These are phyloP conservation scores for Coemansia sp. DNA, from an alignment of 192 early-diverging fungal species.

Conservation along the genomic window DNA sequence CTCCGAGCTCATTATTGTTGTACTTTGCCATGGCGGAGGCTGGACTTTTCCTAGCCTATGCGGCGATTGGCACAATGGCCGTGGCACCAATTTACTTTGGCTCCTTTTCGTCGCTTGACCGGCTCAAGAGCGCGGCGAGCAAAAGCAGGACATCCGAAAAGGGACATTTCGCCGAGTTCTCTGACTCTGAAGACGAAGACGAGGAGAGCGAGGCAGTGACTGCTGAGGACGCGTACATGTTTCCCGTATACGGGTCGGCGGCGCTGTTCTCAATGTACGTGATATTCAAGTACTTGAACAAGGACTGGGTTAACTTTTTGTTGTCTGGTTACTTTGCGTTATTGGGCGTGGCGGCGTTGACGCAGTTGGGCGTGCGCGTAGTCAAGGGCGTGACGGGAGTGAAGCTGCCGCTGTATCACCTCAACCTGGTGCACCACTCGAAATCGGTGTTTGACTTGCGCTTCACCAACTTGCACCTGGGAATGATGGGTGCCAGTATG, in stretches of 20 bases:
- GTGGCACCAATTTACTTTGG: constrained; percentile 87
- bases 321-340: constrained; percentile 85
- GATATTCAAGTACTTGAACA: constrained; percentile 84
- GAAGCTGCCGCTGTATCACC: constrained; percentile 72
- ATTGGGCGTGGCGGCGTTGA: constrained; percentile 78
- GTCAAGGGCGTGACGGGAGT: constrained; percentile 54
- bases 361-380: constrained; percentile 65
- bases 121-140: constrained; percentile 53
- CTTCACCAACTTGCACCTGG: constrained; percentile 73
- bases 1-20: background rate
- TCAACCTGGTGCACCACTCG: constrained; percentile 58
- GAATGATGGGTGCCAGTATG: constrained; percentile 59
- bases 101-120: constrained; percentile 71
- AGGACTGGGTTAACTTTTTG: constrained; percentile 80
- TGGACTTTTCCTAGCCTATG: constrained; percentile 73
- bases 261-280: constrained; percentile 84
- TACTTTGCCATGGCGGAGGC: constrained; percentile 24
- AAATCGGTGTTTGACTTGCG: constrained; percentile 37
- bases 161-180: constrained; percentile 49
- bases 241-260: constrained; percentile 87
- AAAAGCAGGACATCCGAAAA: constrained; percentile 42
- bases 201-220: constrained; percentile 82
- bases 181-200: constrained; percentile 67
- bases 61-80: constrained; percentile 84
- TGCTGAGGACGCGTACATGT: constrained; percentile 88